Conservation (phyloP, 345 rosid genomes). For the Psidium friedrichsthalianum region DNA sequence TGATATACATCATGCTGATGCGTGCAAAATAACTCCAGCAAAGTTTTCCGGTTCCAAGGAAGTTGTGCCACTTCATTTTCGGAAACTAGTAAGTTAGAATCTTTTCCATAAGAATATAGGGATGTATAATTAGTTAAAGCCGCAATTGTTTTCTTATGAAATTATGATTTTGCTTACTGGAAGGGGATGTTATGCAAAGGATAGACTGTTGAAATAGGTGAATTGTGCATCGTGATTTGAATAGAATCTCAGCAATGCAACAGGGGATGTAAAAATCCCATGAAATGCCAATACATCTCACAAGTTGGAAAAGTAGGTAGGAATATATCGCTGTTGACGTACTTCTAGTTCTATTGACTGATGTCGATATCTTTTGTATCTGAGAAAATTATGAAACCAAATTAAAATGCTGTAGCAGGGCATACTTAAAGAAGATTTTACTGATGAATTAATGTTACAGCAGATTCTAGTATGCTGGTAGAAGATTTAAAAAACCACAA, state of each 20-base stretch:
- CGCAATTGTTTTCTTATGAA: neutral
- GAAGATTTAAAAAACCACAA: neutral
- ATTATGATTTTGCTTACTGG: neutral
- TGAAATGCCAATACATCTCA: neutral
- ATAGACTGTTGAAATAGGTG: neutral
- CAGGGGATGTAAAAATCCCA: neutral
- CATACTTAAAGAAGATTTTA: neutral
- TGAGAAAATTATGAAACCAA: neutral
- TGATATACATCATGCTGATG: slow-evolving; percentile 65
- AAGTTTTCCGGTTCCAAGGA: slow-evolving; percentile 94
- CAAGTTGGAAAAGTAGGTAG: neutral
- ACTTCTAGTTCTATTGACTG: neutral
- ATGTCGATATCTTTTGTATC: neutral
- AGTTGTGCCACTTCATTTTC: slow-evolving; percentile 78
- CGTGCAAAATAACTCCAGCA: slow-evolving; percentile 87
- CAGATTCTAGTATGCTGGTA: neutral
- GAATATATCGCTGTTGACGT: neutral
- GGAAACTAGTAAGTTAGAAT: slow-evolving; percentile 46
- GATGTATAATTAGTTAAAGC: neutral
- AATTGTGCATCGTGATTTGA: neutral
- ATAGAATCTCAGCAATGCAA: neutral
- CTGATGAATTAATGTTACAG: neutral
- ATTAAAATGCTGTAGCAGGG: neutral
- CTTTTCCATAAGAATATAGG: neutral
- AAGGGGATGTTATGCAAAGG: neutral